Base-by-base conservation (phyloP, 2,329 filamentous ascomycete species). In the Metarhizium album region DNA sequence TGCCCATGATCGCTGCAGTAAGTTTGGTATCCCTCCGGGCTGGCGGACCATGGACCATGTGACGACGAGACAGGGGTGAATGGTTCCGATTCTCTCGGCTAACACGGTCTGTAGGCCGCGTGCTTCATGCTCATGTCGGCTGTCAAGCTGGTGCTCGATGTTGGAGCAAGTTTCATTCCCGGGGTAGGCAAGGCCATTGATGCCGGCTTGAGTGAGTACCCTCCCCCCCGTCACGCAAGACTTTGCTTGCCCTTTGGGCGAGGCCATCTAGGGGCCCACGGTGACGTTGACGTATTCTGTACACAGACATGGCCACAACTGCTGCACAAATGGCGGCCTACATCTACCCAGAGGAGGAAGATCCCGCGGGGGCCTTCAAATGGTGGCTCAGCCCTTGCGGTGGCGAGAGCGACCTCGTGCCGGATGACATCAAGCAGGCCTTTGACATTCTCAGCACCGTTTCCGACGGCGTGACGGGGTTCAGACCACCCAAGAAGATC, bases 351-450 rank as follows among this genome's bases (percentile, higher is more conserved):
- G 29, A 52, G 2, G 40, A 14, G 18, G 50, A 52, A n/a, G 46
- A 52, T 20, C 46, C 50, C 14, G 50, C 35, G n/a, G 50, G 40
- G 20, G 50, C 50, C 3, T 52, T 52, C 27, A 24, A 42, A 1
- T 52, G 50, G 50, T 52, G 50, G 50, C 43, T 52, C 14, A 52
- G 46, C 22, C 50, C 50, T 2, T 52, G 50, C 29, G 50, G 46
- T 7, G 42, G 46, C 11, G 16, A 20, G 33, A 49, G 40, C n/a
- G 20, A 46, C 20, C 50, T 49, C n/a, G 46, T 52, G 29, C 50
- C 50, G 7, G 50, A 52, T 33, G 35, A 51, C 8, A 42, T 51
- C 45, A 51, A 51, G 35, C 47, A 47, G 7, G 42, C 27, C 7
- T 46, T 46, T 42, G 48, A 33, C 4, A 45, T 45, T 24, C 47